Conservation (phyloP, 148 eudicot species). For the Dianthus caryophyllus region DNA sequence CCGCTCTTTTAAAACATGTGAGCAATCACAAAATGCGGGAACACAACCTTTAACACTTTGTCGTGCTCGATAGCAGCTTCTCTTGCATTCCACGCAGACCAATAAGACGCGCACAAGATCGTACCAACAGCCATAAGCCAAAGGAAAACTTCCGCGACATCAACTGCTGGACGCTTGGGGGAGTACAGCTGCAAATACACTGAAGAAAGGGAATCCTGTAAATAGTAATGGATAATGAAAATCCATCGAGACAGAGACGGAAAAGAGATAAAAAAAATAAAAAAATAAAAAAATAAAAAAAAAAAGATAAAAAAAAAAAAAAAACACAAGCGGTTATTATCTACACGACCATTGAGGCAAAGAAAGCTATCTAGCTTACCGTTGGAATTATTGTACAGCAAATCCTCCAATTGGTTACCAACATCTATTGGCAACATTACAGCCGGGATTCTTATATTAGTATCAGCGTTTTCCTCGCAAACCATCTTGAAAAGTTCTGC, state of each 20-base stretch:
- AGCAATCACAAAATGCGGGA: background rate
- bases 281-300: too few species aligned
- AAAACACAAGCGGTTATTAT: constrained; percentile 9
- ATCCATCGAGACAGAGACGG: constrained; percentile 18
- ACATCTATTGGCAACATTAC: constrained; percentile 91
- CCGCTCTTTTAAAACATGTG: background rate
- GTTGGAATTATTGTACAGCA: constrained; percentile 46
- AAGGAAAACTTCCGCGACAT: constrained; percentile 90
- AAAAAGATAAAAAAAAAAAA: too few species aligned
- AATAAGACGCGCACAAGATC: constrained; percentile 87
- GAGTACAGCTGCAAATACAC: constrained; percentile 95
- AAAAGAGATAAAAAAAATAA: too few species aligned
- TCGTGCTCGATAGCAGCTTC: constrained; percentile 90
- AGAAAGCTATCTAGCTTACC: constrained; percentile 40
- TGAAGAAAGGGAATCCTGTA: constrained; percentile 48
- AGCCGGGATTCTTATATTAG: constrained; percentile 68
- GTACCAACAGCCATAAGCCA: constrained; percentile 99
- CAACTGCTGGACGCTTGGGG: constrained; percentile 82
- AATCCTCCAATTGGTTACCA: constrained; percentile 51
- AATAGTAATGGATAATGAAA: constrained; percentile 28
- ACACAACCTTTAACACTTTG: constrained; percentile 67
- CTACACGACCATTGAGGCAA: background rate
- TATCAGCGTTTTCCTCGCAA: constrained; percentile 77
- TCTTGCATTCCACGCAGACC: constrained; percentile 96
- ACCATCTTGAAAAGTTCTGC: constrained; percentile 98